Base-by-base conservation (phyloP, 805 yeast species). In the Yueomyces sp. region DNA sequence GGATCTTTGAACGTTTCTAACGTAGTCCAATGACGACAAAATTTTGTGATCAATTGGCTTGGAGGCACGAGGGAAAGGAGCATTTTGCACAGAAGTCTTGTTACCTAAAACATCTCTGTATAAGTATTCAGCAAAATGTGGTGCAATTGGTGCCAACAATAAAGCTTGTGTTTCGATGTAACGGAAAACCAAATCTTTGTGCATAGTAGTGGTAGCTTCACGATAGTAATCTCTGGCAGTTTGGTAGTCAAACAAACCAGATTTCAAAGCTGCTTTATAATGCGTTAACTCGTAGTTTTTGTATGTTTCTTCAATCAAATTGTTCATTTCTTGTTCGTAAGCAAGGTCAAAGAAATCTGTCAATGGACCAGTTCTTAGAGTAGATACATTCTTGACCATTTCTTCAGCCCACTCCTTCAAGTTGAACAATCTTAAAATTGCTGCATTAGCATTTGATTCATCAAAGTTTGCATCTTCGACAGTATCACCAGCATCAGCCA, bases 391-490 rank as follows among this genome's bases (percentile, higher is more conserved):
- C 50, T 69, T 71, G 37, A 80, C 65, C 44, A 77, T 68, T 45
- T 83, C 92, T 63, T 88, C 96, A 61, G 84, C 76, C 98, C 98
- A 92, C 65, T 88, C 97, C 63, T 85, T 90, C 64, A 90, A 73
- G 44, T 85, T 90, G 64, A 76, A 83, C 62, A 92, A 74, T 69
- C 98, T 84, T 63, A 92, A 75, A 62, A 92, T 88, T 28, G 97
- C 96, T 40, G 98, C 96, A 59, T 92, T 92, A 44, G 98, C 98
- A 59, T 81, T 88, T 47, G 86, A 69, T 68, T 92, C 98, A 58
- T 92, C 98, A 59, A 92, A 85, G 71, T 92, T 92, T 43, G 98
- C 98, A 65, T 92, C 98, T 68, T 92, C 98, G 52, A 87, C 78
- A 38, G 92, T 72, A 63, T 92, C 98, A 71, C 98, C 98, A 42